Base-by-base conservation (phyloP, 2,329 filamentous ascomycete genomes). In the Capronia americana region DNA sequence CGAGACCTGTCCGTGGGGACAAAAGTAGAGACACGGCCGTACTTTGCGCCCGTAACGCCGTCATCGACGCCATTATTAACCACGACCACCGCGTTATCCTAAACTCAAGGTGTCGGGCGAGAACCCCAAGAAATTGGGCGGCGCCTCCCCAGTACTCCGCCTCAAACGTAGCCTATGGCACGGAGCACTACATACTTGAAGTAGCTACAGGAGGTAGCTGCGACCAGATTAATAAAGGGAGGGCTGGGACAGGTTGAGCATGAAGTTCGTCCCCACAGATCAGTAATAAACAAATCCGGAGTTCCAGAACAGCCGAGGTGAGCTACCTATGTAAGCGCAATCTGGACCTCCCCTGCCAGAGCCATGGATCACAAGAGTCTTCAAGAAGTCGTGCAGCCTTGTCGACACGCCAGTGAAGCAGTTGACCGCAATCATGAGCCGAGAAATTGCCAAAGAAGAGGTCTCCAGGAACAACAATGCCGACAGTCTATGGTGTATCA, bases 401-500 rank as follows among this genome's bases (percentile, higher is more conserved):
- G n/a, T 61, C 57, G 28, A 61, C 24, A 51, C 12, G 28, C 20
- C 50, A 50, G 6, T n/a, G 48, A n/a, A 23, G 17, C 12, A n/a
- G 4, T 32, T 34, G 26, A 46, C 44, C 26, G 14, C 54, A 30
- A 57, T 24, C 54, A 63, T 57, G 61, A 51, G 53, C 54, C 50
- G 75, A 65, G 72, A 89, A 72, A 86, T 87, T 20, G 77, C 81
- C 50, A 76, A 82, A 57, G 84, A 85, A 26, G 89, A 93, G 80
- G 87, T 97, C 55, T 92, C 92, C 44, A 90, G 88, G 28, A 94
- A 98, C 81, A 92, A 96, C 70, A 86, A 89, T 74, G 89, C 92
- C 69, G 87, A 90, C 61, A 88, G 88, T 66, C 23, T 65, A n/a
- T 91, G 97, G 76, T 95, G 96, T 75, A 92, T 97, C 74, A 86